Percentiles rank a stretch among this genome's conserved stretches.
phyloP scores from a whole-genome alignment of 1,139 yeast species.

The Citeromyces hawaiiensis region DNA sequence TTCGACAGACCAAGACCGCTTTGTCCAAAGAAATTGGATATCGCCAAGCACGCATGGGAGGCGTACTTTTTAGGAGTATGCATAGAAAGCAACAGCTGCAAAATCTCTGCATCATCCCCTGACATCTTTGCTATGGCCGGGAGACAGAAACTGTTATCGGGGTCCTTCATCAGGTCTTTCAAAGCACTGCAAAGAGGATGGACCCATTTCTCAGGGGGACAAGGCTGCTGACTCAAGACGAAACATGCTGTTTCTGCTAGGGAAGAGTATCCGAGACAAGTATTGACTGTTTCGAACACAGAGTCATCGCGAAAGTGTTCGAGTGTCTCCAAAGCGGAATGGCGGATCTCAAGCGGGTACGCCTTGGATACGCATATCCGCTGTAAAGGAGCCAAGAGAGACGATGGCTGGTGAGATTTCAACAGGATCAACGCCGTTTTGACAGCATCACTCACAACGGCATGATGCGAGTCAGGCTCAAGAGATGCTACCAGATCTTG shows the following conservation, averaged over 20 bases:
- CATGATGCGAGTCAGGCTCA: background rate
- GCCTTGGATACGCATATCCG: background rate
- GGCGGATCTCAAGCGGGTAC: background rate
- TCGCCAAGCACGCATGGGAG: background rate
- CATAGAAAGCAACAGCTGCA: background rate
- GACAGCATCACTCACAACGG: background rate
- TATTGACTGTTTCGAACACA: background rate
- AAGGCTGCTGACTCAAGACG: background rate
- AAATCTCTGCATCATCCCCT: background rate
- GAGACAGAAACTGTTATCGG: background rate
- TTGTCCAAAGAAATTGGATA: conserved; percentile 13
- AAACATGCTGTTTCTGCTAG: background rate
- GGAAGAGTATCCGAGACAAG: background rate
- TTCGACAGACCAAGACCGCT: conserved; percentile 17
- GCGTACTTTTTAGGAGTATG: background rate
- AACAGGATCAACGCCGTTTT: background rate
- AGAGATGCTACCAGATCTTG: background rate
- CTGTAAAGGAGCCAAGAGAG: background rate
- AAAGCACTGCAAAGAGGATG: background rate
- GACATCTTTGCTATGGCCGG: background rate
- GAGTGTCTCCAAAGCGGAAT: background rate
- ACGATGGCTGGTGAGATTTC: no score
- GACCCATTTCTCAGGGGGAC: background rate
- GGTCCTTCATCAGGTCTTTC: background rate
- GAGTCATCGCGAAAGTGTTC: background rate